A percentile compares a stretch with the other conserved stretches of the same genome.
Conservation (phyloP, 176 grass and related monocot species). For the Elymus sibiricus region DNA sequence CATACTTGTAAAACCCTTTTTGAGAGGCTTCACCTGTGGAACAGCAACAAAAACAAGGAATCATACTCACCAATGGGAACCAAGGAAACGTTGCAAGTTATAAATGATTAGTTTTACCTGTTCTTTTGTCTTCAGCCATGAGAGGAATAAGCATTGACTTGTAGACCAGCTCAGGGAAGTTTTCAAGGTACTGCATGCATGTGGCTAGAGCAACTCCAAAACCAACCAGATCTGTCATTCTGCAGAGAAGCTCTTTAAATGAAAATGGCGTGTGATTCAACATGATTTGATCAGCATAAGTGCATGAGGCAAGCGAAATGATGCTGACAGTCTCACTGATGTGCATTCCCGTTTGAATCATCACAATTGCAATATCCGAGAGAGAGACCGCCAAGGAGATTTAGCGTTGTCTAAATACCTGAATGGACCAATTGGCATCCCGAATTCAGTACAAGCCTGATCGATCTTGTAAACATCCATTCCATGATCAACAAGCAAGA, state of each 20-base stretch:
- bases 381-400: neutral
- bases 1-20: conserved; percentile 75
- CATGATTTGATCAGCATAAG: neutral
- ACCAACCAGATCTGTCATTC: conserved; percentile 58
- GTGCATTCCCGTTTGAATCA: neutral
- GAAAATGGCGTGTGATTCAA: neutral
- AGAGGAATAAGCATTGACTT: conserved; percentile 58
- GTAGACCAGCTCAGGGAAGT: conserved; percentile 49
- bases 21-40: conserved; percentile 45
- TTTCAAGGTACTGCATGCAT: conserved; percentile 49
- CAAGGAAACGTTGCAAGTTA: neutral
- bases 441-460: conserved; percentile 75
- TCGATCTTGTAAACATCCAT: conserved; percentile 89
- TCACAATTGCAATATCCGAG: neutral
- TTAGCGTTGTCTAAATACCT: conserved; percentile 38
- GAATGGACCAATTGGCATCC: conserved; percentile 95
- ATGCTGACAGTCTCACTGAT: neutral
- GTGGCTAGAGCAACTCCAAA: conserved; percentile 49
- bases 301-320: neutral
- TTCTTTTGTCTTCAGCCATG: conserved; percentile 60
- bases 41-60: neutral
- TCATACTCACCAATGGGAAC: neutral
- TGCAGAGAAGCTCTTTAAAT: conserved; percentile 24
- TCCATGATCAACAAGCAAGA: conserved; percentile 66
- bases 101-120: conserved; percentile 27